Conservation (phyloP, 2,329 filamentous ascomycete species). For the Pseudocercospora cruenta region DNA sequence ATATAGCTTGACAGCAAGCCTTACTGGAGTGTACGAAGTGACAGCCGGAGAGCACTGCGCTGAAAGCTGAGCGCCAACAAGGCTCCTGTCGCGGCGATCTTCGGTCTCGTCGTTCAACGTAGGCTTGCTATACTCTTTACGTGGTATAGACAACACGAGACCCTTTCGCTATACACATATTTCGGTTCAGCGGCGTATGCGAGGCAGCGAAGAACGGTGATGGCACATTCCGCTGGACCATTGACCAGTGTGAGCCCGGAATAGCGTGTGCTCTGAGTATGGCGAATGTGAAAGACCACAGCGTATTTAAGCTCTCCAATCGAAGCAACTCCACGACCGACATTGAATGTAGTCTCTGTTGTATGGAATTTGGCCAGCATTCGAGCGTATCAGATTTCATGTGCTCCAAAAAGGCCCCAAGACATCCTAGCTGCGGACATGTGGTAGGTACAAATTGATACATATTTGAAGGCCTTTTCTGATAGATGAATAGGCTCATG, state of each 20-base stretch:
- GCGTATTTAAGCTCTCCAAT: too few species aligned
- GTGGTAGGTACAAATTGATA: background rate
- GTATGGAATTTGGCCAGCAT: too few species aligned
- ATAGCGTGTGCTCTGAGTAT: background rate
- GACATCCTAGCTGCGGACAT: background rate
- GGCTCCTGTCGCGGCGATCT: background rate
- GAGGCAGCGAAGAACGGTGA: background rate
- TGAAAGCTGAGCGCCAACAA: background rate
- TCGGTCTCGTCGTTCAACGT: background rate
- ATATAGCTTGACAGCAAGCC: background rate
- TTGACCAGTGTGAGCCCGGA: too few species aligned
- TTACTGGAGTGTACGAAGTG: background rate
- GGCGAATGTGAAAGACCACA: background rate
- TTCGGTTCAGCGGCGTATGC: background rate
- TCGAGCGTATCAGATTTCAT: background rate
- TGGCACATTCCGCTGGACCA: background rate
- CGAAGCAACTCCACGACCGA: too few species aligned
- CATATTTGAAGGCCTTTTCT: background rate
- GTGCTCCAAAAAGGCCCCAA: background rate
- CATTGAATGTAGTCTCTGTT: too few species aligned
- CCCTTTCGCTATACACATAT: background rate
- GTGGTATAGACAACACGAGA: background rate
- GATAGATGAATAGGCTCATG: conserved; percentile 25
- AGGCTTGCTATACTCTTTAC: too few species aligned
- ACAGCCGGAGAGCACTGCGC: background rate